Conservation (phyloP, 225 moss, liverwort and hornwort genomes). For the Thuidium tamariscinum region DNA sequence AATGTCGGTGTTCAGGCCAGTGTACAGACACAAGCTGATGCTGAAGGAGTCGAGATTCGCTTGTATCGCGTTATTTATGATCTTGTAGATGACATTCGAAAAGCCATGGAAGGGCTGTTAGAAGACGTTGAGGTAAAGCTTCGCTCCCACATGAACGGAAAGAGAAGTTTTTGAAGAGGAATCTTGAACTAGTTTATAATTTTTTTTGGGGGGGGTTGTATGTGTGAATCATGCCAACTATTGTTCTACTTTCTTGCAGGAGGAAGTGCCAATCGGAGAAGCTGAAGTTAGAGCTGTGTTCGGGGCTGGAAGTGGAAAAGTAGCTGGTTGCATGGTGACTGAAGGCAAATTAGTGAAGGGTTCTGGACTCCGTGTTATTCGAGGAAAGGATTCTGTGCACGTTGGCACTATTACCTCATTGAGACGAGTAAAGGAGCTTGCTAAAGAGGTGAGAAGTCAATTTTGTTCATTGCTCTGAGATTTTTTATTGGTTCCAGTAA, state of each 20-base stretch:
- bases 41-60: constrained; percentile 82
- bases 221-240: not conserved
- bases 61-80: constrained; percentile 79
- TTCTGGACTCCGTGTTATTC: constrained; percentile 55
- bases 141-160: not conserved
- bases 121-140: constrained; percentile 63
- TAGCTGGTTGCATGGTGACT: constrained; percentile 94
- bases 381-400: constrained; percentile 51
- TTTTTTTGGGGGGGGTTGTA: not conserved
- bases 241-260: constrained; percentile 28
- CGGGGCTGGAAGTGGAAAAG: constrained; percentile 85
- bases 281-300: constrained; percentile 94
- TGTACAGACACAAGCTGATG: constrained; percentile 68
- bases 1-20: constrained; percentile 70
- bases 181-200: too few relatives aligned
- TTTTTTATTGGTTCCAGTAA: not conserved
- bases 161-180: not conserved
- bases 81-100: constrained; percentile 84
- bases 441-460: constrained; percentile 64
- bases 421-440: constrained; percentile 82
- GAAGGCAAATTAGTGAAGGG: constrained; percentile 86
- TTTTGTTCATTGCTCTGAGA: not conserved
- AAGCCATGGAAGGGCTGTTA: constrained; percentile 88
- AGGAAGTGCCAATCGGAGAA: constrained; percentile 71
- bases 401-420: constrained; percentile 70